A percentile compares a stretch with the other conserved stretches of the same genome.
phyloP scores from a whole-genome alignment of 2,329 filamentous ascomycete species.

The Orbilia blumenaviensis region DNA sequence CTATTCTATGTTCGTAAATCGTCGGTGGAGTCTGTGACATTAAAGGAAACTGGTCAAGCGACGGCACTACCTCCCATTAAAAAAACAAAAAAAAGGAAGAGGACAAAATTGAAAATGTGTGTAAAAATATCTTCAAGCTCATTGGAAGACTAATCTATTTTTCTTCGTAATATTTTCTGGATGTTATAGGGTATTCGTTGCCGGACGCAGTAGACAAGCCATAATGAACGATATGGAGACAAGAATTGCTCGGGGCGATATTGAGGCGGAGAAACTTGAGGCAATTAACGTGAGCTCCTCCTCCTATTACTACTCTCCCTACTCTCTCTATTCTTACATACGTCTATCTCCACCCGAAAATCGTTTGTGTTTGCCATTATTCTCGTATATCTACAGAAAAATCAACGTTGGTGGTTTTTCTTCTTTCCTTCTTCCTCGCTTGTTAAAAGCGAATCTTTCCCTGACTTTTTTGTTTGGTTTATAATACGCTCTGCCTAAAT shows the following conservation, averaged over 20 bases:
- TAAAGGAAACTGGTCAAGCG: conserved; percentile 10
- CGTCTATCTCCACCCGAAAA: conserved; percentile 27
- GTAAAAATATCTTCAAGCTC: conserved; percentile 20
- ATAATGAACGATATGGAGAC: conserved; percentile 58
- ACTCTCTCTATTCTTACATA: conserved; percentile 2
- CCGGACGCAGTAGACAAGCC: conserved; percentile 55
- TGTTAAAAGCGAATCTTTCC: conserved; percentile 47
- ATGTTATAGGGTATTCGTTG: conserved; percentile 56
- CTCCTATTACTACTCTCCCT: neutral
- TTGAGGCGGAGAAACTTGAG: conserved; percentile 58
- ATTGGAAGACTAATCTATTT: conserved; percentile 19
- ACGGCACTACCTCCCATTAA: neutral
- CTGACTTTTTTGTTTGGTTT: conserved; percentile 11
- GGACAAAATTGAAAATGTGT: neutral
- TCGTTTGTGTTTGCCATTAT: conserved; percentile 1
- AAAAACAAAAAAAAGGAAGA: neutral
- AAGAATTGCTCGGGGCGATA: conserved; percentile 57
- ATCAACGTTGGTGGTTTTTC: neutral
- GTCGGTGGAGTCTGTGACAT: neutral
- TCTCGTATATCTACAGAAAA: neutral
- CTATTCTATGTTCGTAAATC: neutral
- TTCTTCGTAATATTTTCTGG: conserved; percentile 8
- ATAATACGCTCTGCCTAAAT: conserved; percentile 43
- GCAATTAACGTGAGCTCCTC: conserved; percentile 58
- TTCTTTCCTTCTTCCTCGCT: conserved; percentile 16